Conservation (phyloP, 2,329 filamentous ascomycete species). For the Pseudogymnoascus sp. region DNA sequence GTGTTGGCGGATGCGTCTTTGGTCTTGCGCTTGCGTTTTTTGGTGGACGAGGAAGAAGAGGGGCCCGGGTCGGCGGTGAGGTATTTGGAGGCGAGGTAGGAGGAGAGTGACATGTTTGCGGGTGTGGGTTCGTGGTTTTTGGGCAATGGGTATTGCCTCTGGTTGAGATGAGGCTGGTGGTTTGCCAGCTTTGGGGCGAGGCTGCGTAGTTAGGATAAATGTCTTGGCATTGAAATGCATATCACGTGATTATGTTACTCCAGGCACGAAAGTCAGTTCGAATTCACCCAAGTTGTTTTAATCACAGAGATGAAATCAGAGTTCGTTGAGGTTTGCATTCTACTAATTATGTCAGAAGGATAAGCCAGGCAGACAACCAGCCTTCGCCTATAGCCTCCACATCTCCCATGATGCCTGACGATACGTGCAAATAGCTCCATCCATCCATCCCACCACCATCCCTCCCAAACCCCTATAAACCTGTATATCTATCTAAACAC, state of each 20-base stretch:
- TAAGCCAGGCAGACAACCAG: background rate
- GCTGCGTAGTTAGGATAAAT: background rate
- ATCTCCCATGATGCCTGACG: background rate
- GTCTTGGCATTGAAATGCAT: background rate
- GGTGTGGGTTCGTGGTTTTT: background rate
- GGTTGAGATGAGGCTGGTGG: background rate
- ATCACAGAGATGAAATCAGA: background rate
- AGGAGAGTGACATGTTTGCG: constrained; percentile 54
- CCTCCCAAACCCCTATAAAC: background rate
- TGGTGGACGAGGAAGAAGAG: constrained; percentile 40
- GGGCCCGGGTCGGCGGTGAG: constrained; percentile 55
- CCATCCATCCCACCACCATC: background rate
- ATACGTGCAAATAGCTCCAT: background rate
- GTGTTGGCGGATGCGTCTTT: constrained; percentile 32
- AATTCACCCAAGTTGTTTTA: background rate
- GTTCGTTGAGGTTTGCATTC: constrained; percentile 1
- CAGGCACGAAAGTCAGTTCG: background rate
- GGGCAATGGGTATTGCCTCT: background rate
- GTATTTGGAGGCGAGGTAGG: constrained; percentile 88
- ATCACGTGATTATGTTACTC: background rate
- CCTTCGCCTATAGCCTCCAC: background rate
- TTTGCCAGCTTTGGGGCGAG: background rate
- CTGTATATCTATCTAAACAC: background rate
- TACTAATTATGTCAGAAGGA: constrained; percentile 2
- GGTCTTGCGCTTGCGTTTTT: constrained; percentile 56